Conservation (phyloP, 192 early-diverging fungal genomes). For the Chytriomyces confervae region DNA sequence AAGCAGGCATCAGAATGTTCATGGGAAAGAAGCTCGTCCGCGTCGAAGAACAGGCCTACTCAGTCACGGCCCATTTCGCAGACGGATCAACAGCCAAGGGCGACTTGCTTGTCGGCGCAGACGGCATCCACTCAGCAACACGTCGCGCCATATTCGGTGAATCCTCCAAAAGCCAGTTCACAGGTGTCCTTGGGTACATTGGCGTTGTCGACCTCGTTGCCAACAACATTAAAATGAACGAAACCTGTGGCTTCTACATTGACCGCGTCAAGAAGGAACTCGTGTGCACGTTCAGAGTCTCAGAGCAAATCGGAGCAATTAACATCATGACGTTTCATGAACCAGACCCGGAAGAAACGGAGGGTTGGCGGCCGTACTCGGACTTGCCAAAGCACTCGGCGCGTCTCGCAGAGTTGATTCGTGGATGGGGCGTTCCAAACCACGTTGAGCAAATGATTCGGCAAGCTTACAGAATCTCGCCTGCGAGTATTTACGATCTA, state of each 20-base stretch:
- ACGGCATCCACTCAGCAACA: slow-evolving; percentile 25
- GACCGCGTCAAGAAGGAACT: slow-evolving; percentile 18
- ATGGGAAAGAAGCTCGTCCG: slow-evolving; percentile 18
- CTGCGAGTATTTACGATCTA: slow-evolving; percentile 24
- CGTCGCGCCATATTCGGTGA: slow-evolving; percentile 43
- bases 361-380: slow-evolving; percentile 9
- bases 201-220: slow-evolving; percentile 14
- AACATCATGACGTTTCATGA: neutral
- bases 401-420: slow-evolving; percentile 15
- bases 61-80: slow-evolving; percentile 17
- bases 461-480: slow-evolving; percentile 15
- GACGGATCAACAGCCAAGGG: slow-evolving; percentile 2
- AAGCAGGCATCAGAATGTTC: slow-evolving; percentile 14
- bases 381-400: slow-evolving; percentile 21
- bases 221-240: slow-evolving; percentile 6
- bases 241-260: slow-evolving; percentile 16
- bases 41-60: neutral
- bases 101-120: slow-evolving; percentile 33
- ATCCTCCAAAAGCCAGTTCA: slow-evolving; percentile 19
- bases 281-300: slow-evolving; percentile 23
- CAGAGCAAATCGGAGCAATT: slow-evolving; percentile 2
- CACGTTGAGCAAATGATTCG: slow-evolving; percentile 21
- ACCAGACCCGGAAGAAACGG: slow-evolving; percentile 9
- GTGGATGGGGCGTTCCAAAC: slow-evolving; percentile 24
- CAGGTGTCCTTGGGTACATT: slow-evolving; percentile 22